These are phyloP conservation scores for Blastocrithidia nonstop DNA, from an alignment of 208 protist species.

Conservation along the genomic window DNA sequence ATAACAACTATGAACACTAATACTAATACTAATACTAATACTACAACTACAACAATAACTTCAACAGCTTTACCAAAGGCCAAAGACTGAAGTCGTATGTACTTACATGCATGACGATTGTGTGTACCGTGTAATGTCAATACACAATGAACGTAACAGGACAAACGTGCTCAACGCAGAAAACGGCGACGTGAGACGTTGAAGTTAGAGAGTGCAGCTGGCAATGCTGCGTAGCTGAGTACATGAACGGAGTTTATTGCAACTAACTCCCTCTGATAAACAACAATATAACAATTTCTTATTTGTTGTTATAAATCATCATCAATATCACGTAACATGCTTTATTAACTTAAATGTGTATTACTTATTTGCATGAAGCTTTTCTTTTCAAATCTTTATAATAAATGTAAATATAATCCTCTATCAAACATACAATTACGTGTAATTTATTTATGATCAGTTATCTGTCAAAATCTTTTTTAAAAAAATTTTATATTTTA, in stretches of 20 bases:
- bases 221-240: too few species aligned
- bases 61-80: neutral
- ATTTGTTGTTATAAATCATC: neutral
- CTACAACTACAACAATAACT: neutral
- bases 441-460: too few species aligned
- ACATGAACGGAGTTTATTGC: too few species aligned
- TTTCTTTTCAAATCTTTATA: too few species aligned
- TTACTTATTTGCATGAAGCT: conserved; percentile 2
- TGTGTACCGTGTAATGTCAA: conserved; percentile 13
- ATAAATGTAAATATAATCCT: too few species aligned
- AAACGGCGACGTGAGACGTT: conserved; percentile 37
- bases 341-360: conserved; percentile 5
- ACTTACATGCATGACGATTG: conserved; percentile 60
- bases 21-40: neutral
- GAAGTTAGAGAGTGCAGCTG: too few species aligned
- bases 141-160: neutral
- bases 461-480: too few species aligned
- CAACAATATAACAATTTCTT: neutral
- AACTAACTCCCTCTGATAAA: too few species aligned
- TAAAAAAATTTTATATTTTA: conserved; percentile 8
- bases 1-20: neutral
- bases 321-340: conserved; percentile 1
- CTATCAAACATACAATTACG: too few species aligned
- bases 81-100: conserved; percentile 36
- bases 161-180: conserved; percentile 40